Evolutionary conservation across 2,329 filamentous ascomycete species (phyloP), one percentile per base, ranked within the genome.

Genomic region (Ophiognomonia clavigignenti-juglandacearum): DNA sequence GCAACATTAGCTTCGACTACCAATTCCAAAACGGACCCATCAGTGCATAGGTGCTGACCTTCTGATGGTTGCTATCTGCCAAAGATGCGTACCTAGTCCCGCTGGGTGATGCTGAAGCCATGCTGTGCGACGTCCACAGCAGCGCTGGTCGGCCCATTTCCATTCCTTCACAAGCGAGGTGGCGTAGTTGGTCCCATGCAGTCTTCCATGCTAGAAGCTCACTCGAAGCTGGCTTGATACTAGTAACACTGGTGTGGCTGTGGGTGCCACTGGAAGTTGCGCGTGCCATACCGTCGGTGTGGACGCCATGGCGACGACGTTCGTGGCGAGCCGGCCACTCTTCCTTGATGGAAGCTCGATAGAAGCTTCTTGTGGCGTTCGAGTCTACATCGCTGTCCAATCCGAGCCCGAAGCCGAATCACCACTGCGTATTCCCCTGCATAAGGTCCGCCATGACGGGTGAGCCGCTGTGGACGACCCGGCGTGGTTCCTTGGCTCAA

Each of bases 131-230:
- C 36, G 37, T 22, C 7, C 45, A 44, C 45, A 36, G 19, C 48
- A 51, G 37, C 9, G 7, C 26, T 44, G 26, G 11, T 40, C 22
- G 23, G 44, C 34, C 40, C 32, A 41, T 38, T 43, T 48, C 44
- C 26, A 8, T 22, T 16, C 37, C 45, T 45, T 34, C 45, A 38
- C 40, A 51, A 51, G 48, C 48, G 48, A 51, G 39, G 34, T 51
- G 48, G 48, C 45, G 48, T 37, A 29, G 10, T 48, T 40, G 35
- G 27, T 24, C 18, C 40, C 45, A 34, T 38, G 27, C 11, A 6
- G n/a, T 7, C 22, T 18, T 31, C 36, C 37, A 48, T 37, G 16
- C 37, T 19, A 38, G 29, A 36, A 19, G 14, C 5, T 22, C 11
- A 9, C 2, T 16, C 11, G 18, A 35, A 16, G 19, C 11, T 3